Evolutionary conservation across 2,329 filamentous ascomycete species (phyloP), one percentile per base, ranked within the genome.

Genomic region (Ophiostoma piceae): DNA sequence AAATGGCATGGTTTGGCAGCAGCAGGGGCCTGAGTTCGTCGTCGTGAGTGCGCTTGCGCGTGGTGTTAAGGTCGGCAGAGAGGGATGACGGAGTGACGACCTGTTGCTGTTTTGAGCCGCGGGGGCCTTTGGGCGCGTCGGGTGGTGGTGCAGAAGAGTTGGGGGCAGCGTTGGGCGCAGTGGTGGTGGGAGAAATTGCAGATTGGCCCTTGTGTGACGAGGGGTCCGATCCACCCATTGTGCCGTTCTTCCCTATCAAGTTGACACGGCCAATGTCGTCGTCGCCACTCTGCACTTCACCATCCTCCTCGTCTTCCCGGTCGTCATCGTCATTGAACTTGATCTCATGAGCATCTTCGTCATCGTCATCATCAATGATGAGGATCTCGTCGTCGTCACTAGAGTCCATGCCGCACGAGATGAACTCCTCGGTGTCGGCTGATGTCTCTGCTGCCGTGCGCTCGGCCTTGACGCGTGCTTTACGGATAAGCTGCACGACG

Each of bases 401-500:
- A 35, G 85, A 84, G 69, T 89, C 87, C 66, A 91, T 83, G 74
- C 89, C 90, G 71, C 94, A 91, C 0, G 94, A 96, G 69, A 99
- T 97, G 77, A 97, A 98, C 74, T 99, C 94, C 71, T 91, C 90
- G 29, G 84, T 83, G 66, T 88, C 85, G 1, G 84, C 82, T 29
- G 87, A 83, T 0, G 84, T 80, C 12, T 82, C 80, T 0, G 82
- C 78, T 39, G 84, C 82, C 8, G 69, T 64, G 35, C 82, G 80
- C 11, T 80, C 76, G 6, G 80, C 78, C 51, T 89, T 86, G 43
- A 93, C 83, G 66, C 94, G 91, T 1, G 94, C 92, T 77, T 97
- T 97, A 74, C 94, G 89, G 74, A 98, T 97, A 72, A 97, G 80
- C 76, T 96, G 92, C 47, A 98, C 92, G 54, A 97, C 90, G 74